Evolutionary conservation across 192 early-diverging fungal species (phyloP), one percentile per base, ranked within the genome.

Genomic region (Chytriomyces confervae): DNA sequence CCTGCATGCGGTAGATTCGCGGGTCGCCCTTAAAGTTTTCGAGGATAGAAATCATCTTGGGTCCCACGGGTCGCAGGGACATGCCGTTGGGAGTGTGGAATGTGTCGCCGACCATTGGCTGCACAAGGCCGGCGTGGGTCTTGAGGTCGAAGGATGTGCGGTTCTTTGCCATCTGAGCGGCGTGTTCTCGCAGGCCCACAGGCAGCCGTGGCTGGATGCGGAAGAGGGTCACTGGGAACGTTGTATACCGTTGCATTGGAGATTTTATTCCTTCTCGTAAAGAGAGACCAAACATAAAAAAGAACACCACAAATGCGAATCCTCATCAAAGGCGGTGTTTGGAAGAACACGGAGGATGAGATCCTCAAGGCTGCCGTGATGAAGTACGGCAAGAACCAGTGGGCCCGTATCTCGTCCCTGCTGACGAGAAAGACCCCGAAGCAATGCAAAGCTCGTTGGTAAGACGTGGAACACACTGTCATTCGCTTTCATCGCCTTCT

Each of bases 331-430:
- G 97, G 97, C 50, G 97, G 97, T 60, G 94, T 97, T 76, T 99
- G 97, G 97, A 97, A 97, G 80, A 99, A 99, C 87, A 97, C 96
- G 44, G 97, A 99, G 87, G 97, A 98, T 90, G 95, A 97, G 84
- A 94, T 96, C 79, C 91, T 97, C 79, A 90, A 97, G 80, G 97
- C 93, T 44, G 96, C 96, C 11, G 96, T 97, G 11, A 97, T 96
- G 89, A 99, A 97, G 76, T 99, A 98, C 79, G 97, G 97, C 78
- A 98, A 97, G 82, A 99, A 97, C 84, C 97, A 98, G 79, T 99
- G 97, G 97, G 93, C 96, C 2, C 93, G 96, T 74, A 97, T 99
- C 66, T 96, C 97, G 62, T 98, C 96, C 7, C 88, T 99, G 44
- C 86, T 99, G 27, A 95, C 94, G 8, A 85, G 96, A 80, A 98